Evolutionary conservation across 495 filamentous ascomycete species (phyloP).

Genomic region (Bryoglossum gracile): DNA sequence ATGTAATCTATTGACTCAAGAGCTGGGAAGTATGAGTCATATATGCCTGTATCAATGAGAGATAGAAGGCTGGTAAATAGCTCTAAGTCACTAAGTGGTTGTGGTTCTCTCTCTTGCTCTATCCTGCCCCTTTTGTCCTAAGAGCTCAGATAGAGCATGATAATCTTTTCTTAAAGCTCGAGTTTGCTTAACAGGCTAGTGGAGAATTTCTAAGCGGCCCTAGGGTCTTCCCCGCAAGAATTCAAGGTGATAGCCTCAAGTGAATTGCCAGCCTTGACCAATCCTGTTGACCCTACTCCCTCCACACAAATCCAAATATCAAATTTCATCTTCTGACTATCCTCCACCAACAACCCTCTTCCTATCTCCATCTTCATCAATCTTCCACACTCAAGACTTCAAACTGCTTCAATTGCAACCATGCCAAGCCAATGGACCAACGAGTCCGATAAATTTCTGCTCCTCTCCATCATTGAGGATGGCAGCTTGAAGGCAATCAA

Average conservation of each 20-base stretch:
- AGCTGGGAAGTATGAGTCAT: conserved; percentile 5
- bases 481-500: background rate
- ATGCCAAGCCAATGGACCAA: background rate
- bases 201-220: no score
- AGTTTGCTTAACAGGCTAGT: no score
- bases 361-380: background rate
- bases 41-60: no score
- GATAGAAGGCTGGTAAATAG: background rate
- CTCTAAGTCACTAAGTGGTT: no score
- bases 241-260: no score
- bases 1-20: conserved; percentile 3
- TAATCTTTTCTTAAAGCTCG: no score
- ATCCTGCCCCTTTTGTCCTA: no score
- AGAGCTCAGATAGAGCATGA: no score
- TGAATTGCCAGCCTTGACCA: no score
- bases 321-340: background rate
- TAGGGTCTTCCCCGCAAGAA: no score
- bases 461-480: background rate
- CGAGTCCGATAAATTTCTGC: background rate
- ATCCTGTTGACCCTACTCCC: background rate
- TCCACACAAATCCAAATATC: background rate
- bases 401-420: background rate
- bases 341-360: background rate
- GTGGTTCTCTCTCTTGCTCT: no score
- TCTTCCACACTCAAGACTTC: background rate